These are phyloP conservation scores for Aspergillus terreus DNA, from an alignment of 2,329 filamentous ascomycete genomes.

Conservation along the genomic window DNA sequence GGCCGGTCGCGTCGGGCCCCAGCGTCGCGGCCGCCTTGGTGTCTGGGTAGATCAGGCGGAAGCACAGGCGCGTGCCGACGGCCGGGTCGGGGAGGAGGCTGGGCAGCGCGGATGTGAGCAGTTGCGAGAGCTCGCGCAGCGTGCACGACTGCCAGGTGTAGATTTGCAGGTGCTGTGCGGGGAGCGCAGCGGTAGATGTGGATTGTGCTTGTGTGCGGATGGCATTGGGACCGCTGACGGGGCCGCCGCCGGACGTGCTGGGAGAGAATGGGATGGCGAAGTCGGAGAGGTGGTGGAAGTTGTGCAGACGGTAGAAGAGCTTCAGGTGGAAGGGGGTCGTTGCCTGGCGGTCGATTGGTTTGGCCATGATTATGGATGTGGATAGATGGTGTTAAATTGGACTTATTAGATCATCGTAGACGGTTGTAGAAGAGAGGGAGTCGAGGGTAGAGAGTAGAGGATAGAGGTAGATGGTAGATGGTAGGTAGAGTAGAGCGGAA, in stretches of 20 bases:
- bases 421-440: neutral
- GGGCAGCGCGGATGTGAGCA: conserved; percentile 67
- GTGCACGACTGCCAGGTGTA: conserved; percentile 85
- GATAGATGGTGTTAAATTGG: neutral
- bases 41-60: conserved; percentile 82
- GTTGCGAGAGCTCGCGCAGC: conserved; percentile 73
- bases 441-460: neutral
- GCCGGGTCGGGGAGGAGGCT: conserved; percentile 67
- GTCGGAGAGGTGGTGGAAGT: conserved; percentile 59
- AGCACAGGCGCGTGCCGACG: conserved; percentile 79
- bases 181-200: conserved; percentile 56
- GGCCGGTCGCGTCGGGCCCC: conserved; percentile 30
- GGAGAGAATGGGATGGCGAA: conserved; percentile 31
- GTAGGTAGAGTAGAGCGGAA: neutral
- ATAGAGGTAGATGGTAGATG: neutral
- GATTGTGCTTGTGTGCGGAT: conserved; percentile 23
- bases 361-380: conserved; percentile 15
- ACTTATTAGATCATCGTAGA: neutral
- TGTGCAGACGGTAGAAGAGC: conserved; percentile 73
- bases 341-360: conserved; percentile 60
- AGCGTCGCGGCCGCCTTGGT: conserved; percentile 45
- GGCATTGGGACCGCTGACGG: conserved; percentile 39
- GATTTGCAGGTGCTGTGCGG: conserved; percentile 69
- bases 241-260: conserved; percentile 19
- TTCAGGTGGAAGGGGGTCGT: conserved; percentile 80